These are phyloP conservation scores for Teratosphaeria gauchensis DNA, from an alignment of 2,329 filamentous ascomycete genomes.

Conservation along the genomic window DNA sequence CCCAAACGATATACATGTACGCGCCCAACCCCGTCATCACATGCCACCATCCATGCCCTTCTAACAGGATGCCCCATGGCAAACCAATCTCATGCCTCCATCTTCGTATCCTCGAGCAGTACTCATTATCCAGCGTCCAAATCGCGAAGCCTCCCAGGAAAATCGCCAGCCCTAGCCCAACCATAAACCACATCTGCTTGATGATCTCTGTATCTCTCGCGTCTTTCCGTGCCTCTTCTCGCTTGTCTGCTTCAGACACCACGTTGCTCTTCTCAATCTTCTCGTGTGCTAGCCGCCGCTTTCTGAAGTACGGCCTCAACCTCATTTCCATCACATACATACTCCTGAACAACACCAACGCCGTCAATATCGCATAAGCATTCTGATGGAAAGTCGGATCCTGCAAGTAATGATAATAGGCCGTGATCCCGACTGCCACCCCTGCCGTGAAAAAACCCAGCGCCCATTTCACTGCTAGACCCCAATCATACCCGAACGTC, in stretches of 20 bases:
- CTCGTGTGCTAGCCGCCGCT: constrained; percentile 28
- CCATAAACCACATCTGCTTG: constrained; percentile 67
- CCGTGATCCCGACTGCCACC: constrained; percentile 57
- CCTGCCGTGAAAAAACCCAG: constrained; percentile 49
- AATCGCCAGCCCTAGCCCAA: constrained; percentile 55
- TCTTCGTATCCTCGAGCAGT: constrained; percentile 54
- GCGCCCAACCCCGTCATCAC: constrained; percentile 72
- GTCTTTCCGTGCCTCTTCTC: constrained; percentile 40
- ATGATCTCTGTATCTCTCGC: constrained; percentile 48
- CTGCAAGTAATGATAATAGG: constrained; percentile 72
- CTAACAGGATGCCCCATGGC: constrained; percentile 69
- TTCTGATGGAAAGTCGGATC: constrained; percentile 76
- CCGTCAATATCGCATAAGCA: constrained; percentile 64
- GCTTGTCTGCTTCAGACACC: constrained; percentile 20
- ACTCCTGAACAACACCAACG: constrained; percentile 58
- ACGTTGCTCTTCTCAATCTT: constrained; percentile 20
- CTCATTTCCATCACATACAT: constrained; percentile 68
- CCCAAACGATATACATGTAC: constrained; percentile 60
- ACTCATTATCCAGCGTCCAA: constrained; percentile 73
- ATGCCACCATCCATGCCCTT: constrained; percentile 70
- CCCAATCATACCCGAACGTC: constrained; percentile 61
- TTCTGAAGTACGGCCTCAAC: constrained; percentile 47
- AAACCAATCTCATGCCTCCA: constrained; percentile 62
- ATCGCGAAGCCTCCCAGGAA: constrained; percentile 68
- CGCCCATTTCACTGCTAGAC: constrained; percentile 39